These are phyloP conservation scores for Cladophialophora psammophila DNA, from an alignment of 2,329 filamentous ascomycete genomes.

Conservation along the genomic window DNA sequence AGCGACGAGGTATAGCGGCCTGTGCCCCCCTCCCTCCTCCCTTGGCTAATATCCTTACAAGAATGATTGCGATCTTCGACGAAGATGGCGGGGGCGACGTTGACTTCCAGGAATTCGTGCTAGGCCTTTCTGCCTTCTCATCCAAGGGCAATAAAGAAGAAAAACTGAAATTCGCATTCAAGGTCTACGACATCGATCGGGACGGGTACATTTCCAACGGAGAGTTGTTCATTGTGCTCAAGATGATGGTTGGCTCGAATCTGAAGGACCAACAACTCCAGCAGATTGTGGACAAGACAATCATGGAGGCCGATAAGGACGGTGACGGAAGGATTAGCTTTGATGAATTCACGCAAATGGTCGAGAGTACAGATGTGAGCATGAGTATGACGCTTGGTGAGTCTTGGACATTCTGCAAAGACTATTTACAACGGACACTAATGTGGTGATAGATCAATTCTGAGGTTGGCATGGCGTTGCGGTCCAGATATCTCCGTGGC, in stretches of 20 bases:
- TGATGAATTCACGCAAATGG: constrained; percentile 98
- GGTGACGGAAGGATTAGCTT: constrained; percentile 98
- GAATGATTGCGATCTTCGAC: constrained; percentile 99
- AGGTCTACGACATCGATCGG: constrained; percentile 98
- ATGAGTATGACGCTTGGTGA: constrained; percentile 73
- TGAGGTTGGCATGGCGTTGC: constrained; percentile 13
- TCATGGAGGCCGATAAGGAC: constrained; percentile 98
- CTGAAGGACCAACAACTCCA: constrained; percentile 98
- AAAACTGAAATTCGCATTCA: constrained; percentile 97
- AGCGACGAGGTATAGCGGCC: constrained; percentile 75
- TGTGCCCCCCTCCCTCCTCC: background rate
- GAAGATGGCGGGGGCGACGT: constrained; percentile 98
- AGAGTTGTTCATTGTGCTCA: constrained; percentile 97
- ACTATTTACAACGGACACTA: background rate
- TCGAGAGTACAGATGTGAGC: constrained; percentile 83
- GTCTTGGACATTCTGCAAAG: constrained; percentile 35
- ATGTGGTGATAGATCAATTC: constrained; percentile 30
- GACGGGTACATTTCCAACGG: constrained; percentile 99
- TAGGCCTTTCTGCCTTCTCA: constrained; percentile 91
- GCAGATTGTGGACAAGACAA: constrained; percentile 99
- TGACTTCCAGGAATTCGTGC: constrained; percentile 98
- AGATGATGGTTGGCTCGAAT: constrained; percentile 99
- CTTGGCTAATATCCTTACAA: constrained; percentile 48
- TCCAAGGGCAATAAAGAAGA: constrained; percentile 99
- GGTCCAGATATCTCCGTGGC: background rate